These are phyloP conservation scores for Mycocentrospora acerina DNA, from an alignment of 2,329 filamentous ascomycete genomes.

Conservation along the genomic window DNA sequence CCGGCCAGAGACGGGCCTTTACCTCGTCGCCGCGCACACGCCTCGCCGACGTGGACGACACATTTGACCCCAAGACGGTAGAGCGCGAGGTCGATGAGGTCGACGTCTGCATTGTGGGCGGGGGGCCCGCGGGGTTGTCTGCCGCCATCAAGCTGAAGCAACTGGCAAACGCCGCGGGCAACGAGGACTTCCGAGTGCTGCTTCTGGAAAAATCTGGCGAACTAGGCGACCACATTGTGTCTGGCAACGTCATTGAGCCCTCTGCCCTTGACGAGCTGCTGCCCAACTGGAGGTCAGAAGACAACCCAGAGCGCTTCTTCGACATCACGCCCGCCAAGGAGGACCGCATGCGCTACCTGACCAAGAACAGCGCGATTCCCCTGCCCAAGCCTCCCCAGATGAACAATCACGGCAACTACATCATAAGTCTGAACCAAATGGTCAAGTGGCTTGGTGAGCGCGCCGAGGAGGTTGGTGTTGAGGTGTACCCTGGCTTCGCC, in stretches of 20 bases:
- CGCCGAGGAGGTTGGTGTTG: slow-evolving; percentile 94
- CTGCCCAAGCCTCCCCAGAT: slow-evolving; percentile 92
- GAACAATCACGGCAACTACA: slow-evolving; percentile 98
- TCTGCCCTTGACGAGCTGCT: slow-evolving; percentile 85
- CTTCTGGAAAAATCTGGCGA: slow-evolving; percentile 95
- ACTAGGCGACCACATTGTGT: slow-evolving; percentile 90
- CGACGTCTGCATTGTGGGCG: slow-evolving; percentile 95
- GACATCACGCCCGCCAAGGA: slow-evolving; percentile 78
- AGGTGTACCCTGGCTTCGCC: slow-evolving; percentile 94
- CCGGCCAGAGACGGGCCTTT: slow-evolving; percentile 41
- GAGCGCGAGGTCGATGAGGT: slow-evolving; percentile 92
- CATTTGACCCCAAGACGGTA: slow-evolving; percentile 53
- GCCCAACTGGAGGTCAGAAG: slow-evolving; percentile 88
- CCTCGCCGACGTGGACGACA: slow-evolving; percentile 42
- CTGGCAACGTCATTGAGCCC: slow-evolving; percentile 92
- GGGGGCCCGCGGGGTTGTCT: slow-evolving; percentile 88
- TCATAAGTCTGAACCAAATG: slow-evolving; percentile 92
- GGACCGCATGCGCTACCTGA: slow-evolving; percentile 94
- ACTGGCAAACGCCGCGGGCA: slow-evolving; percentile 88
- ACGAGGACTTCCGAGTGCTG: slow-evolving; percentile 92
- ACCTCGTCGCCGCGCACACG: slow-evolving; percentile 34
- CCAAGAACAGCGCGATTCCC: slow-evolving; percentile 74
- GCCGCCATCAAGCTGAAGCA: slow-evolving; percentile 96
- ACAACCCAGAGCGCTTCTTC: slow-evolving; percentile 85
- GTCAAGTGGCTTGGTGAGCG: slow-evolving; percentile 94